These are phyloP conservation scores for Pleurotus cornucopiae DNA, from an alignment of 768 basidiomycete species.

Conservation along the genomic window DNA sequence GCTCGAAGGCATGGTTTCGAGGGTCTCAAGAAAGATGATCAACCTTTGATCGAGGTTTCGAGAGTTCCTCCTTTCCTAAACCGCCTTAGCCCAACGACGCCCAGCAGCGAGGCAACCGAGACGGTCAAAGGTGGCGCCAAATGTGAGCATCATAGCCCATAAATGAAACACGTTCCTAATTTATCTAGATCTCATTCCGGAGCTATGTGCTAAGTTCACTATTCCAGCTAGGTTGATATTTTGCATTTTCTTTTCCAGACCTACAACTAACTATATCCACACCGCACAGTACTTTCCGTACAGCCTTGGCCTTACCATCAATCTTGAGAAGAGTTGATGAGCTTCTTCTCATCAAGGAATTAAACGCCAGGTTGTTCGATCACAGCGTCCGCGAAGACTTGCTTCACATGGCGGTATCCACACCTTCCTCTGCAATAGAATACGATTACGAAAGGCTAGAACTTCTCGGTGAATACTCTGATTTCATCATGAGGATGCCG, in stretches of 20 bases:
- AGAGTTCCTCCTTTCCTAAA: conserved; percentile 49
- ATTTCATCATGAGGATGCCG: neutral
- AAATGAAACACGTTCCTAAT: no score
- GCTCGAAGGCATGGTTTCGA: conserved; percentile 57
- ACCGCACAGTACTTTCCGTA: conserved; percentile 55
- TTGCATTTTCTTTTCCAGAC: conserved; percentile 3
- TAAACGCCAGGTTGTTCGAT: conserved; percentile 67
- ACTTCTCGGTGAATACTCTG: conserved; percentile 55
- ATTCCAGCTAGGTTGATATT: conserved; percentile 62
- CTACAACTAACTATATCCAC: conserved; percentile 1
- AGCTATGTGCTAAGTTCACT: conserved; percentile 68
- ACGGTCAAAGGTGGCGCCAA: conserved; percentile 44
- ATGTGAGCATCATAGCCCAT: conserved; percentile 39
- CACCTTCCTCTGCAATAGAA: conserved; percentile 66
- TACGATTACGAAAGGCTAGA: conserved; percentile 84
- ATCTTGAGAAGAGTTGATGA: conserved; percentile 71
- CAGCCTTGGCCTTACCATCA: conserved; percentile 69
- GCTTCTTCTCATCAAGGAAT: conserved; percentile 69
- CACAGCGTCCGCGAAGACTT: conserved; percentile 56
- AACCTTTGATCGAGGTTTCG: conserved; percentile 70
- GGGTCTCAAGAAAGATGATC: conserved; percentile 54
- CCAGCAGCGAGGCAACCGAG: conserved; percentile 34
- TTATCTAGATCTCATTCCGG: conserved; percentile 73
- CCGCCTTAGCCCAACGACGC: conserved; percentile 51
- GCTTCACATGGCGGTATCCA: conserved; percentile 62